phyloP scores from a whole-genome alignment of 2,329 filamentous ascomycete genomes.

The Polytolypa hystricis region DNA sequence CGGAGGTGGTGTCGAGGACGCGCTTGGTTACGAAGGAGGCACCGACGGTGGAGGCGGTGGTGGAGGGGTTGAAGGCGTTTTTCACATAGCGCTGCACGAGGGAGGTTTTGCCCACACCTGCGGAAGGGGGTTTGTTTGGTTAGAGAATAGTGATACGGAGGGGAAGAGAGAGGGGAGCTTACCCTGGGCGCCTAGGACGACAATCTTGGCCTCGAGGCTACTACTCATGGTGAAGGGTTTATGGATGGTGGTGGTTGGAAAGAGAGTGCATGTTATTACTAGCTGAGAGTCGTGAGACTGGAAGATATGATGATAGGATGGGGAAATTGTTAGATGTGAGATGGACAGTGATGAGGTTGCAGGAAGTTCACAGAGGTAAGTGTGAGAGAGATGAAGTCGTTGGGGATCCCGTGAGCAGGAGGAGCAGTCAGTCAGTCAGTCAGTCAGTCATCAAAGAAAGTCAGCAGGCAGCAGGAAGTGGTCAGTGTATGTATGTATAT shows the following conservation, averaged over 20 bases:
- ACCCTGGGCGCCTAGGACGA: conserved; percentile 42
- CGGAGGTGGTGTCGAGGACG: conserved; percentile 70
- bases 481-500: too few species aligned
- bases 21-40: conserved; percentile 71
- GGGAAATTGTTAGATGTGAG: too few species aligned
- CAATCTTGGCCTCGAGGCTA: conserved; percentile 42
- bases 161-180: conserved; percentile 6
- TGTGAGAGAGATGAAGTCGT: too few species aligned
- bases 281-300: too few species aligned
- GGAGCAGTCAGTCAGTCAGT: too few species aligned
- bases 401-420: too few species aligned
- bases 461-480: too few species aligned
- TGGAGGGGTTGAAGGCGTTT: conserved; percentile 33
- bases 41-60: conserved; percentile 56
- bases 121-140: neutral
- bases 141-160: neutral
- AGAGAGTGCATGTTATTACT: neutral
- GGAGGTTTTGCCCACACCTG: conserved; percentile 43
- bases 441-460: too few species aligned
- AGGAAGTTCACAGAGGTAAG: too few species aligned
- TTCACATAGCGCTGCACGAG: conserved; percentile 41
- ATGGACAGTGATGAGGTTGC: too few species aligned
- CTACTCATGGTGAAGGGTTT: conserved; percentile 30
- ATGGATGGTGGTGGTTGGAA: neutral
- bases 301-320: too few species aligned